Evolutionary conservation across 257 asterid species (phyloP).

Genomic region (Solanum stenotomum): DNA sequence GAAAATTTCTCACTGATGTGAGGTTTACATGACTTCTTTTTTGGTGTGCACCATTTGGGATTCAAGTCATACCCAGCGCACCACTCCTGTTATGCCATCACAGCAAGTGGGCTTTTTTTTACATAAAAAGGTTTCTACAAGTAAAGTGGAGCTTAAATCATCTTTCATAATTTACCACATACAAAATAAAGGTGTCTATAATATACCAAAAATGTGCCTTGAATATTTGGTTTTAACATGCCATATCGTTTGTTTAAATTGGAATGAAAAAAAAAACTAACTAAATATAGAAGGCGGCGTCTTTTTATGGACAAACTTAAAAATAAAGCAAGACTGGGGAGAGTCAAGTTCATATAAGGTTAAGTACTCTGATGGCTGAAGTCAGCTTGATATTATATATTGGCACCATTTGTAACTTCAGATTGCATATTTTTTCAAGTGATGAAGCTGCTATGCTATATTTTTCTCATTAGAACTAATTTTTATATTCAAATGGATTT

Average conservation of each 20-base stretch:
- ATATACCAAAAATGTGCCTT: background rate
- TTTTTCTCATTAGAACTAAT: background rate
- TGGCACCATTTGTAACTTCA: background rate
- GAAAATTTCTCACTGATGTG: background rate
- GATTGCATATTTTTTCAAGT: background rate
- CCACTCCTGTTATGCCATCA: background rate
- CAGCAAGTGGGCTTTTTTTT: background rate
- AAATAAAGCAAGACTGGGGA: background rate
- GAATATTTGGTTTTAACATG: background rate
- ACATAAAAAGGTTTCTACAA: background rate
- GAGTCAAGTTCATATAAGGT: too few relatives aligned
- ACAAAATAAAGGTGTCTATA: background rate
- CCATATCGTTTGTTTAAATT: background rate
- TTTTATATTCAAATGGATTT: background rate
- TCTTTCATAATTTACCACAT: background rate
- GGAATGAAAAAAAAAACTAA: background rate
- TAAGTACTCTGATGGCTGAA: background rate
- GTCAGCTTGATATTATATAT: background rate
- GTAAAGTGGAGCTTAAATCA: background rate
- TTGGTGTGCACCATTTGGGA: background rate
- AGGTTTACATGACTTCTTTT: background rate
- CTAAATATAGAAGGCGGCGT: background rate
- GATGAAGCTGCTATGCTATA: background rate
- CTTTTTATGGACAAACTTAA: background rate
- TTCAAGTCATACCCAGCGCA: background rate